Evolutionary conservation across 2,329 filamentous ascomycete species (phyloP), one percentile per base, ranked within the genome.

Genomic region (Hymenoscyphus fraxineus): DNA sequence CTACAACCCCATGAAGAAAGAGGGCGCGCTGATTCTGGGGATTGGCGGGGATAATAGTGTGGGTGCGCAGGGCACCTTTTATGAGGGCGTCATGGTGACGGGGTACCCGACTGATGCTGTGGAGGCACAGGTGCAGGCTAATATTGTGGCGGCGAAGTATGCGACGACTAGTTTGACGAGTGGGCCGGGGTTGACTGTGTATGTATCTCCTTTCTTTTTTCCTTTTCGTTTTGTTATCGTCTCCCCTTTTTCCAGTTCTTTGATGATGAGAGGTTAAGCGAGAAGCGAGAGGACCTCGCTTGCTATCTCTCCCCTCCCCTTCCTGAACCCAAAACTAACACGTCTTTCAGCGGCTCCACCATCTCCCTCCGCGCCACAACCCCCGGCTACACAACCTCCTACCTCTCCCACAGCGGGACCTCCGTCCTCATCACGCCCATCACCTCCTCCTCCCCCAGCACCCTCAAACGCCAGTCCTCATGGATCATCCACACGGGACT

Each of bases 21-120:
- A 89, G 71, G 86, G 86, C 13, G 82, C 86, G 63, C 86, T 89
- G 56, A 81, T 89, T 64, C 83, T 89, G n/a, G 86, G 87, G n/a
- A 88, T 88, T 62, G 87, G 87, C n/a, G 87, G 87, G 7, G 87
- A 89, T 69, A 89, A 72, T 41, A 72, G 70, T 4, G 44, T 51
- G n/a, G 87, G 75, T 76, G 86, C 79, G 0, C 83, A 87, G 71
- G 86, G 86, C 32, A 88, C 85, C 0, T 87, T 86, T 71, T 86
- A 88, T 74, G 86, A 89, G 75, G 86, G 86, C 31, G 85, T 83
- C 31, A 86, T 89, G 84, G 88, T 85, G 15, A 75, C 78, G 0
- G 85, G 85, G 0, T 88, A 87, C 69, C 86, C 86, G 0, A 80
- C 82, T 1, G 85, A 88, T 67, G 80, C 78, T 12, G 84, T 81